Percentiles rank a stretch among this genome's conserved stretches.
Conservation (phyloP, 2,329 filamentous ascomycete species). For the Epichloe scottii region DNA sequence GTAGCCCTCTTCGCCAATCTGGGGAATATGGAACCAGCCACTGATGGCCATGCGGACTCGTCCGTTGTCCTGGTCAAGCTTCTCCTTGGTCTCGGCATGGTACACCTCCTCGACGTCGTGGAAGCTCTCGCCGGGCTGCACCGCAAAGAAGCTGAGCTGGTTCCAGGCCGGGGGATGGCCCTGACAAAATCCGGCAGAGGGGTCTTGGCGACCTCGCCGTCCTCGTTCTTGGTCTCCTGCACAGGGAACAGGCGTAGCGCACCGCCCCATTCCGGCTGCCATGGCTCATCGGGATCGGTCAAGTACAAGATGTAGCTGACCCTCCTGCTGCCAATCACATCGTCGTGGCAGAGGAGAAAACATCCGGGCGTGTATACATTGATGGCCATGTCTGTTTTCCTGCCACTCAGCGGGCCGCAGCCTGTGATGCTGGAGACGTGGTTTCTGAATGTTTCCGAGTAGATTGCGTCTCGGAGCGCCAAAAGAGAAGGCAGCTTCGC, state of each 20-base stretch:
- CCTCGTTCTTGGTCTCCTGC: conserved; percentile 43
- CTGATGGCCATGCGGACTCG: conserved; percentile 94
- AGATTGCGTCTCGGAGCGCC: conserved; percentile 82
- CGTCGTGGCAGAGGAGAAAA: conserved; percentile 91
- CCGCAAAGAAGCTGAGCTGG: conserved; percentile 94
- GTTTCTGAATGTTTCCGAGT: conserved; percentile 78
- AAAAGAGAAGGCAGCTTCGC: conserved; percentile 82
- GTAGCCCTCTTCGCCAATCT: conserved; percentile 85
- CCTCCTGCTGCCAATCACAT: conserved; percentile 92
- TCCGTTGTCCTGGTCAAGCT: conserved; percentile 56
- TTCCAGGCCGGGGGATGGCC: conserved; percentile 93
- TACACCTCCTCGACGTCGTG: conserved; percentile 99
- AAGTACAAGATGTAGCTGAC: conserved; percentile 97
- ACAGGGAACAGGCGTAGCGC: conserved; percentile 78
- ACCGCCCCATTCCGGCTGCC: conserved; percentile 87
- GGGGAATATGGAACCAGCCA: conserved; percentile 97
- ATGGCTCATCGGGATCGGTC: conserved; percentile 79
- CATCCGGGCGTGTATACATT: conserved; percentile 97
- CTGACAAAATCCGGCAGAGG: conserved; percentile 68
- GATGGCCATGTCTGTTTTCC: conserved; percentile 98
- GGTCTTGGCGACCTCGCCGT: conserved; percentile 65
- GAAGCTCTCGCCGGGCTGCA: conserved; percentile 96
- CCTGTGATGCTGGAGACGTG: conserved; percentile 80
- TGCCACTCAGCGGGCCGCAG: conserved; percentile 75
- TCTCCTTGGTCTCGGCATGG: conserved; percentile 46